Evolutionary conservation across 2,329 filamentous ascomycete species (phyloP), one percentile per base, ranked within the genome.

Genomic region (Falciphora oryzae): DNA sequence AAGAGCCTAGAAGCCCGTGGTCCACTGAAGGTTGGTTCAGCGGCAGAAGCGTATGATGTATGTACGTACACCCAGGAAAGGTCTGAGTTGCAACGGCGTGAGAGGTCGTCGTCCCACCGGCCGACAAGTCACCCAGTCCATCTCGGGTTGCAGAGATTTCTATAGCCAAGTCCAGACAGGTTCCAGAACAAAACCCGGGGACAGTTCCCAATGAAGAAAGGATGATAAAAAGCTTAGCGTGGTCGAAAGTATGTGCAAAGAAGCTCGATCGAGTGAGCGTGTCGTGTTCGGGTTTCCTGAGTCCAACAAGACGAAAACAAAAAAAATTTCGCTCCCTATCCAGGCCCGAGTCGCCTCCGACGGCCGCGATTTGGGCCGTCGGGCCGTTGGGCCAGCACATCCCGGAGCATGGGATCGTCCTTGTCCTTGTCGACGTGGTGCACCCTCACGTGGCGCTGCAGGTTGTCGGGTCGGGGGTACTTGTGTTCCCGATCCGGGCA

Each of bases 381-480:
- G 3, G 91, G 88, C 63, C 95, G 83, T 73, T 97, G 93, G 2
- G 92, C 85, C 53, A 98, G 85, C 1, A 98, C 94, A 61, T 94
- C 89, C 63, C 93, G 85, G 57, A 99, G 79, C 64, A 83, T 77
- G 0, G 90, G 87, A 71, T 98, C 94, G 70, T 97, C 93, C 75
- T 93, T 94, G 73, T 91, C 88, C 75, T 92, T 95, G 72, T 98
- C 93, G 56, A 88, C 80, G 74, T 98, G 95, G 74, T 98, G 94
- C 57, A 95, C 92, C 64, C 92, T 87, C 44, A 98, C 95, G 76
- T 99, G 95, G 92, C 94, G 88, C 80, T 97, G 94, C 65, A 99
- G 79, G 80, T 98, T 98, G 75, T 99, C 95, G 44, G 95, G 95
- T 70, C 95, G 84, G 6, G 95, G 95, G 75, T 98, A 98, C 73